phyloP scores from a whole-genome alignment of 768 basidiomycete genomes.

The Pleurotus salmoneostramineus region DNA sequence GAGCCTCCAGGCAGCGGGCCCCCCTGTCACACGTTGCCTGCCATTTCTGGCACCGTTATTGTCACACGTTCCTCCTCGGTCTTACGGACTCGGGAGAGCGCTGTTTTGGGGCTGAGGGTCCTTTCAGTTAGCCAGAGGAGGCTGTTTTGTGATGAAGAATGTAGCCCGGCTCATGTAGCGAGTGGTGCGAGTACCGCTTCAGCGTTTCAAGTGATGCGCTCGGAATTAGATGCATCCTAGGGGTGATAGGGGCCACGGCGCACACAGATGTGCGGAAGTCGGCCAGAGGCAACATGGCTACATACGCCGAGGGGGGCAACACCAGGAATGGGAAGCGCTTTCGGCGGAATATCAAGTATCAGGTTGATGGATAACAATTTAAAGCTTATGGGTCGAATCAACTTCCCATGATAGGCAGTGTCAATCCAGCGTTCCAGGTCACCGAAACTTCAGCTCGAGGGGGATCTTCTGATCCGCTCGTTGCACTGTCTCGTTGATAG shows the following conservation, averaged over 20 bases:
- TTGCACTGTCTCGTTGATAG: not conserved
- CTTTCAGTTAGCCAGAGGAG: too few species aligned
- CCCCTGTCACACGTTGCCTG: not conserved
- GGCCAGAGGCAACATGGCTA: too few species aligned
- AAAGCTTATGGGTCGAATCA: not conserved
- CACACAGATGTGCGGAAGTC: too few species aligned
- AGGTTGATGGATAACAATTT: not conserved
- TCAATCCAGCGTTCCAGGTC: not conserved
- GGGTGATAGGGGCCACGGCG: too few species aligned
- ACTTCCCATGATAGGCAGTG: not conserved
- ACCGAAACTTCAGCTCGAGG: not conserved
- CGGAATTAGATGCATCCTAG: too few species aligned
- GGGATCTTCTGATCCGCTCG: not conserved
- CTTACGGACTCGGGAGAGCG: too few species aligned
- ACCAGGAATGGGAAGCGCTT: too few species aligned
- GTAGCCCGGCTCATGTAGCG: not conserved
- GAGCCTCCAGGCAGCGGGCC: constrained; percentile 2
- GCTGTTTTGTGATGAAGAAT: not conserved
- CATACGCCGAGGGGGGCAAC: too few species aligned
- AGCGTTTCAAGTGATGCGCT: too few species aligned
- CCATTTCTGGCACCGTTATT: constrained; percentile 3
- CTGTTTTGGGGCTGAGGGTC: too few species aligned
- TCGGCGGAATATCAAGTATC: not conserved
- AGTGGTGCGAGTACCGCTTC: too few species aligned
- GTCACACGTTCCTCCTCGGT: not conserved